Base-by-base conservation (phyloP, 1,284 basidiomycete species). In the Tilletiaria anomala region DNA sequence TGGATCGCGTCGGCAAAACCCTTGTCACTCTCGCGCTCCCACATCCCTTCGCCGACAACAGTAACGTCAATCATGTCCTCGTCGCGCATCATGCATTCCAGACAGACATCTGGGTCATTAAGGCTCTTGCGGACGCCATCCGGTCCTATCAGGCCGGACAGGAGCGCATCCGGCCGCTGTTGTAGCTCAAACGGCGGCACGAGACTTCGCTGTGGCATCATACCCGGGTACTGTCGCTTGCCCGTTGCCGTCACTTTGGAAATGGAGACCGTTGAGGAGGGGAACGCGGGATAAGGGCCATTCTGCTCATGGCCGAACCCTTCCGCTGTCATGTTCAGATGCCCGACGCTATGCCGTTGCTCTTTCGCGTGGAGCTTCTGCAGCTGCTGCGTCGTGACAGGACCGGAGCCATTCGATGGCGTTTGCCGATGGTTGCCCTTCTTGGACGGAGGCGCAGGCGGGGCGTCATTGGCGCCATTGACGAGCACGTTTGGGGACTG, bases 71-170 rank as follows among this genome's bases (percentile, higher is more conserved):
- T 86, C 82, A 97, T 87, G 65, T 97, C 91, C 62, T 91, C 80
- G 70, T 97, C 91, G 33, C 91, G 80, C 91, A 97, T 97, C 59
- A 93, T 85, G 68, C 91, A 97, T 70, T 97, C 91, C 37, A 96
- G 74, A 60, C 91, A 97, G 33, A 96, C 73, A 67, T 94, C 88
- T n/a, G 55, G 58, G 35, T 65, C 62, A 32, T 56, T 61, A 43
- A 57, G 44, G 39, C 53, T 58, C 6, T 48, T 43, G 12, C 54
- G 50, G n/a, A 61, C 47, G 19, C 58, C 58, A 35, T 61, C 54
- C 24, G 58, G 54, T 2, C 58, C 58, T 24, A 57, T 54, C 35
- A 61, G 33, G 15, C 50, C 58, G 1, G 56, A 54, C 2, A 54
- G 59, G 12, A 64, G 45, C 3, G 58, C 61, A 32, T 62, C 54